phyloP scores from a whole-genome alignment of 805 yeast genomes.

The Lipomyces chichibuensis region DNA sequence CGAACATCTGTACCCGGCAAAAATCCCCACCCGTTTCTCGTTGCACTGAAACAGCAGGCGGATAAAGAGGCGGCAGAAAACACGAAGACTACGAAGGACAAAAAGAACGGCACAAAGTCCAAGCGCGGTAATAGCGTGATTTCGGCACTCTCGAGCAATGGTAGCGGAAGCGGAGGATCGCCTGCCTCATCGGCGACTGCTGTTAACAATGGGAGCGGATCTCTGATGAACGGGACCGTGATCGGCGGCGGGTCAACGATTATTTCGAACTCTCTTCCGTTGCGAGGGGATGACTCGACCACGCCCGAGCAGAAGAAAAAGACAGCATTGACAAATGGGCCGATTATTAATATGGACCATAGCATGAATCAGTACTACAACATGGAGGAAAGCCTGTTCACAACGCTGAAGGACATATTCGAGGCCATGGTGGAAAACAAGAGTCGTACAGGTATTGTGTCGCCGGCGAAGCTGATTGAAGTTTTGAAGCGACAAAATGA shows the following conservation, averaged over 20 bases:
- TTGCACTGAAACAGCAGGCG: slow-evolving; percentile 24
- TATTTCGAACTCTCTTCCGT: slow-evolving; percentile 13
- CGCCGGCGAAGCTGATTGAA: slow-evolving; percentile 74
- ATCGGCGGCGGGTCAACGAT: slow-evolving; percentile 6
- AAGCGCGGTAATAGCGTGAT: slow-evolving; percentile 22
- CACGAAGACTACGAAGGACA: slow-evolving; percentile 5
- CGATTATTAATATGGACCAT: slow-evolving; percentile 65
- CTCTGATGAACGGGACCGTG: neutral
- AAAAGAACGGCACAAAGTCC: slow-evolving; percentile 11
- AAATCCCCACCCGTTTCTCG: slow-evolving; percentile 27
- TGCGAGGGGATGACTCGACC: slow-evolving; percentile 25
- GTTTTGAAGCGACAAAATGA: slow-evolving; percentile 81
- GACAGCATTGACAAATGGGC: slow-evolving; percentile 50
- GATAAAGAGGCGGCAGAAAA: slow-evolving; percentile 26
- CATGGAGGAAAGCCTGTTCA: slow-evolving; percentile 56
- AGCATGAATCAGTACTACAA: slow-evolving; percentile 58
- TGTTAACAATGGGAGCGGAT: neutral
- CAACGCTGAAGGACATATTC: slow-evolving; percentile 81
- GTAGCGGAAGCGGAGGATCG: slow-evolving; percentile 3
- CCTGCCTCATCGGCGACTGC: neutral
- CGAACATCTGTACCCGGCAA: slow-evolving; percentile 30
- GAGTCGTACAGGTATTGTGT: slow-evolving; percentile 76
- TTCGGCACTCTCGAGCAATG: slow-evolving; percentile 20
- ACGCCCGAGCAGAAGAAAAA: slow-evolving; percentile 34
- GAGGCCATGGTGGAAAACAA: slow-evolving; percentile 78